Evolutionary conservation across 495 filamentous ascomycete genomes (phyloP).

Genomic region (Penicillium bovifimosum): DNA sequence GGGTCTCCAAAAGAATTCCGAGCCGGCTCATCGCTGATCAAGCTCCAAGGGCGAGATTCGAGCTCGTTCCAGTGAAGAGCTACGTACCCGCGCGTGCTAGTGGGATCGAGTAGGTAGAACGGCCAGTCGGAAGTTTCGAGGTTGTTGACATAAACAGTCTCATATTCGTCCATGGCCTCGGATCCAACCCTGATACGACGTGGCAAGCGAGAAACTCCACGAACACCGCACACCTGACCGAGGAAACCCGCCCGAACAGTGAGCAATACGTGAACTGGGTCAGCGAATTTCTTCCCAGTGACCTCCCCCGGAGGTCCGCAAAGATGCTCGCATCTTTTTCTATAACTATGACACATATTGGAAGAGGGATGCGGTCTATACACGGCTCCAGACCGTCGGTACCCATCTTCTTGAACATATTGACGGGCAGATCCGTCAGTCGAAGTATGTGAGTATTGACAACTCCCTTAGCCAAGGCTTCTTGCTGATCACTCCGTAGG

Average conservation of each 20-base stretch:
- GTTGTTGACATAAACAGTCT: background rate
- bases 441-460: background rate
- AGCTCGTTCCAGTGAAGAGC: background rate
- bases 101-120: background rate
- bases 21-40: background rate
- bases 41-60: background rate
- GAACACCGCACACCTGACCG: background rate
- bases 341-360: background rate
- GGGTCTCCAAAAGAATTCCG: background rate
- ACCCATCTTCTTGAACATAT: background rate
- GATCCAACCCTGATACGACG: background rate
- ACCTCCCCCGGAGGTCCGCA: background rate
- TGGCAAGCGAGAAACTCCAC: background rate
- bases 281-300: background rate
- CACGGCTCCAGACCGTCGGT: background rate
- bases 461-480: background rate
- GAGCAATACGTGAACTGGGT: background rate
- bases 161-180: background rate
- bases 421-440: background rate
- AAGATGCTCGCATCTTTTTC: background rate
- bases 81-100: background rate
- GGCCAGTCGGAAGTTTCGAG: background rate
- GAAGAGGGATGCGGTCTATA: background rate
- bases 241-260: background rate
- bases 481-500: background rate